Percentiles rank a stretch among this genome's conserved stretches.
phyloP scores from a whole-genome alignment of 2,329 filamentous ascomycete genomes.

The Helotiales sp. region DNA sequence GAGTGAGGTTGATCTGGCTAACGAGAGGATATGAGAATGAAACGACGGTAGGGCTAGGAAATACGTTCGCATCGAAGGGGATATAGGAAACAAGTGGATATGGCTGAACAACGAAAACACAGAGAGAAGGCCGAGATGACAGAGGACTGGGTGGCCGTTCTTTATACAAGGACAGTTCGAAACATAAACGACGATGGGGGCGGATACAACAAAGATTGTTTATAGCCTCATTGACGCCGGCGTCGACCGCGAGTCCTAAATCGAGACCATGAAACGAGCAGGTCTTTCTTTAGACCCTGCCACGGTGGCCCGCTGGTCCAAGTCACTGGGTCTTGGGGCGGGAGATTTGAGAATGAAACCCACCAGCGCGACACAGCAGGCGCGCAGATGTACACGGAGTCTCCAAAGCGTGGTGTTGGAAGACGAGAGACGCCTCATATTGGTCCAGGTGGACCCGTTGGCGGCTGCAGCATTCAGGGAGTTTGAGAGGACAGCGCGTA shows the following conservation, averaged over 20 bases:
- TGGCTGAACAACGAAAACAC: slow-evolving; percentile 19
- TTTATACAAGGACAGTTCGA: slow-evolving; percentile 28
- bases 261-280: slow-evolving; percentile 26
- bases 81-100: slow-evolving; percentile 25
- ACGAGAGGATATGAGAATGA: slow-evolving; percentile 20
- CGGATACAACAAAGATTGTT: slow-evolving; percentile 23
- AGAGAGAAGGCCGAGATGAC: slow-evolving; percentile 22
- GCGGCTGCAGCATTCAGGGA: slow-evolving; percentile 19
- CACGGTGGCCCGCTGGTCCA: neutral
- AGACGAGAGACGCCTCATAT: slow-evolving; percentile 10
- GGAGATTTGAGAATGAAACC: slow-evolving; percentile 16
- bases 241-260: slow-evolving; percentile 19
- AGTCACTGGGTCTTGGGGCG: neutral
- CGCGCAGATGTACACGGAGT: slow-evolving; percentile 11
- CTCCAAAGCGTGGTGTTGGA: slow-evolving; percentile 15
- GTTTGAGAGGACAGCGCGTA: slow-evolving; percentile 19
- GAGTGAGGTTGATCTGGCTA: slow-evolving; percentile 14
- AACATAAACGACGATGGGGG: slow-evolving; percentile 21
- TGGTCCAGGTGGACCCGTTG: slow-evolving; percentile 11
- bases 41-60: slow-evolving; percentile 25
- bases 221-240: slow-evolving; percentile 30
- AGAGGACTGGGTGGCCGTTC: slow-evolving; percentile 26
- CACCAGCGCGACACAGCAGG: slow-evolving; percentile 1
- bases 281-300: slow-evolving; percentile 9
- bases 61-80: slow-evolving; percentile 23